Conservation (phyloP, 148 eudicot genomes). For the Cornus suecica region DNA sequence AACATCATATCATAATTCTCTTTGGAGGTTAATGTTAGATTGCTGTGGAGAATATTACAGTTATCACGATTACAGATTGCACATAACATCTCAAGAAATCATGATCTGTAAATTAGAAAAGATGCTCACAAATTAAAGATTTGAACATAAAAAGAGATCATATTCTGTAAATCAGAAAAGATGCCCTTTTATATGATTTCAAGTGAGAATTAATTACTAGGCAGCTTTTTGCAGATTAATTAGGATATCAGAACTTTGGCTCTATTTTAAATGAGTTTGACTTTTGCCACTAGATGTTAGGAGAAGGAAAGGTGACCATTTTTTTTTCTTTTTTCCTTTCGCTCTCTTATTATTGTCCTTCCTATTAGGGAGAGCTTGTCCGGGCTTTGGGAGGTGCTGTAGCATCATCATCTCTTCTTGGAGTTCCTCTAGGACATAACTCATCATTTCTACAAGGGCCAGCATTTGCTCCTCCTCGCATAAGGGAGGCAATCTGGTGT, state of each 20-base stretch:
- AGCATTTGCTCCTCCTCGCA: constrained; percentile 96
- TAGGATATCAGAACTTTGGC: not conserved
- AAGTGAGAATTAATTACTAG: not conserved
- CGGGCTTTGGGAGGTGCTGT: constrained; percentile 89
- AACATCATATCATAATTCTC: not conserved
- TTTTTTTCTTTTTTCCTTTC: no score
- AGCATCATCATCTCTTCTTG: constrained; percentile 82
- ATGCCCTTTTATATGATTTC: not conserved
- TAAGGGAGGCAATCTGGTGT: constrained; percentile 96
- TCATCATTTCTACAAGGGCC: constrained; percentile 98
- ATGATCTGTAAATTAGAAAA: not conserved
- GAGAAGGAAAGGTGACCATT: not conserved
- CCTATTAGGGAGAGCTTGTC: constrained; percentile 74
- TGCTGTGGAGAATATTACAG: not conserved
- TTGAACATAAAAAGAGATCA: no score
- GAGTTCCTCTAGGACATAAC: constrained; percentile 94
- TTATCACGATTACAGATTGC: not conserved
- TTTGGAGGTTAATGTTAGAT: not conserved
- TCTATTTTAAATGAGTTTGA: not conserved
- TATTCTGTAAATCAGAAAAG: no score
- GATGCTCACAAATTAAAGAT: no score
- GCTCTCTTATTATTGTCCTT: not conserved
- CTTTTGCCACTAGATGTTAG: not conserved
- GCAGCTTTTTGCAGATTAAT: not conserved
- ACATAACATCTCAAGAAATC: not conserved